Conservation (phyloP, 2,329 filamentous ascomycete genomes). For the Nothomitra cinnamomea region DNA sequence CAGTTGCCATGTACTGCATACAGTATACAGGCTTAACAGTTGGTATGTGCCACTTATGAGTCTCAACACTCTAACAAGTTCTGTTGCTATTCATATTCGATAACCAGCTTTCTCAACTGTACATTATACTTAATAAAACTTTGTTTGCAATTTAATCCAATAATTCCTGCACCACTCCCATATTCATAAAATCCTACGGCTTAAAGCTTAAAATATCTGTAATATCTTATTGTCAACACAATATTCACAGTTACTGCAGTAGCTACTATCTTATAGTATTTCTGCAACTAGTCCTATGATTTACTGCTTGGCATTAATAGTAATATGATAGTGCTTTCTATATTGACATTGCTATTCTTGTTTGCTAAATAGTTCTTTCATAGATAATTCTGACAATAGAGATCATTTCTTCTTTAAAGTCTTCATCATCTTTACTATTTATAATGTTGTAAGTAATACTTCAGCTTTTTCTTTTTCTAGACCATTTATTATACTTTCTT, state of each 20-base stretch:
- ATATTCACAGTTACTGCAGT: neutral
- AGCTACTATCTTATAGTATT: neutral
- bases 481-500: neutral
- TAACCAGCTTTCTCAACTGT: too few relatives aligned
- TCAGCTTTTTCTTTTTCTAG: neutral
- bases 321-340: neutral
- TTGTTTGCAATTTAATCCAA: too few relatives aligned
- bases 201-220: too few relatives aligned
- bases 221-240: neutral
- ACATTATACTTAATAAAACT: too few relatives aligned
- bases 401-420: neutral
- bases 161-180: too few relatives aligned
- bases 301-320: neutral
- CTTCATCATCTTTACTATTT: neutral
- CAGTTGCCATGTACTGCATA: too few relatives aligned
- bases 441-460: neutral
- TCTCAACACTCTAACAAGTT: too few relatives aligned
- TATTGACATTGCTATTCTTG: neutral
- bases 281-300: neutral
- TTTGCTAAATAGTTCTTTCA: too few relatives aligned
- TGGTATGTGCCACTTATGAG: too few relatives aligned
- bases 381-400: neutral
- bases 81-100: too few relatives aligned
- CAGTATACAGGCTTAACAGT: too few relatives aligned
- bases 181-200: too few relatives aligned